Base-by-base conservation (phyloP, 1,139 yeast genomes). In the Wickerhamomyces sp. region DNA sequence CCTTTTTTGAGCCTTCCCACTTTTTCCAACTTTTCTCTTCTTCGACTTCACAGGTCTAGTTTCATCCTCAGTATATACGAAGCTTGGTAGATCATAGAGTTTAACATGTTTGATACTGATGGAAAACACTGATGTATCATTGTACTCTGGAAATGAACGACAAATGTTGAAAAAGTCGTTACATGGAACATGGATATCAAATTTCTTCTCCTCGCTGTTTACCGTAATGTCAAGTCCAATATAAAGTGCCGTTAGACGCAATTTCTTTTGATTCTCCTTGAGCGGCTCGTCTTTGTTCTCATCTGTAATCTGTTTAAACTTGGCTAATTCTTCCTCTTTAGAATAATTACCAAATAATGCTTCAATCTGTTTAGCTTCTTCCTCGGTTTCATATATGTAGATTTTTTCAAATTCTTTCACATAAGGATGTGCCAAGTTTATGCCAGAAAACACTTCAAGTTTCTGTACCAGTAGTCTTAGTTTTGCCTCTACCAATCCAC, bases 171-270 rank as follows among this genome's bases (percentile, higher is more conserved):
- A 86, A 56, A 89, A 91, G 42, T 91, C 98, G 15, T 87, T 73
- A 54, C 97, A 89, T 9, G 97, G 96, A 47, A 81, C 73, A 50
- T 87, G 95, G 35, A 91, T 83, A 55, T 91, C 96, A 42, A 91
- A 69, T 49, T 79, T 81, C 52, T 75, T 79, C 23, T 67, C 75
- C 11, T 70, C 73, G 33, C 49, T 58, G n/a, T 43, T 42, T n/a
- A 43, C 38, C 33, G 70, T 37, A 24, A 89, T 69, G 28, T 80
- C 79, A 33, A 91, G 62, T 0, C 97, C 98, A 45, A 91, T 75
- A 58, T 72, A 93, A 44, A 88, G 66, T 31, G 85, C 81, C 12
- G 94, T 81, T 10, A 89, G 61, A 55, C 81, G 83, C 11, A 87
- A 64, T 46, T 69, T 58, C 27, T 59, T 61, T 23, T 55, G 55